phyloP scores from a whole-genome alignment of 116 monocot species.

The Trichopus zeylanicus region DNA sequence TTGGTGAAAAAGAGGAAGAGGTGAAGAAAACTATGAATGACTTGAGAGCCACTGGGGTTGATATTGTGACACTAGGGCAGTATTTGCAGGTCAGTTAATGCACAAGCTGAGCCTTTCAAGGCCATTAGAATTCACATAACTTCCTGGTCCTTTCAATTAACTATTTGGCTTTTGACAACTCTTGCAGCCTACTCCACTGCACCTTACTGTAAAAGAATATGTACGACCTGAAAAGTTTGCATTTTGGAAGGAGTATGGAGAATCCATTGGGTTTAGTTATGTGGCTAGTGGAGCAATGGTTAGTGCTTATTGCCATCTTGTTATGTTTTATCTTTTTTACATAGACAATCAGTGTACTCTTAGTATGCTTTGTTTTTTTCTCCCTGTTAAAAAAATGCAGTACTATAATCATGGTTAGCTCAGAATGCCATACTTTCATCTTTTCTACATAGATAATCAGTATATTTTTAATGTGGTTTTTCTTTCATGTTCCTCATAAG shows the following conservation, averaged over 20 bases:
- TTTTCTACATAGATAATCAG: no score
- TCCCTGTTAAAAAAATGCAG: no score
- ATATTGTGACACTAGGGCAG: slow-evolving; percentile 93
- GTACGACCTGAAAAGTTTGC: slow-evolving; percentile 88
- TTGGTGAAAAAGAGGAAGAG: slow-evolving; percentile 92
- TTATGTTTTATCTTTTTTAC: no score
- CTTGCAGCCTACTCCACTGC: slow-evolving; percentile 77
- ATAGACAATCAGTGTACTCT: background rate
- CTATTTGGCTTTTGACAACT: background rate
- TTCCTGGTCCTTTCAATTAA: slow-evolving; percentile 7
- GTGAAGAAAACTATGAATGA: slow-evolving; percentile 78
- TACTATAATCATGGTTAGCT: no score
- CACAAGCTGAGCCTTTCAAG: background rate
- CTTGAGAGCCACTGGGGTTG: slow-evolving; percentile 75
- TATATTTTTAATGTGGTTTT: background rate
- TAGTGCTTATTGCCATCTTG: slow-evolving; percentile 15
- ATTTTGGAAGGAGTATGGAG: slow-evolving; percentile 88
- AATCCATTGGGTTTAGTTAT: slow-evolving; percentile 85
- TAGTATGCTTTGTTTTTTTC: no score
- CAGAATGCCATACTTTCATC: no score
- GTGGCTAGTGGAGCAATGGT: slow-evolving; percentile 95
- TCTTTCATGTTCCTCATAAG: background rate
- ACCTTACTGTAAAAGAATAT: slow-evolving; percentile 83
- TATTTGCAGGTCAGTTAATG: slow-evolving; percentile 60
- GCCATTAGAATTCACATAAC: background rate